Percentiles rank a stretch among this genome's conserved stretches.
Evolutionary conservation across 2,329 filamentous ascomycete genomes (phyloP).

Genomic region (Ilyonectria mors-panacis): DNA sequence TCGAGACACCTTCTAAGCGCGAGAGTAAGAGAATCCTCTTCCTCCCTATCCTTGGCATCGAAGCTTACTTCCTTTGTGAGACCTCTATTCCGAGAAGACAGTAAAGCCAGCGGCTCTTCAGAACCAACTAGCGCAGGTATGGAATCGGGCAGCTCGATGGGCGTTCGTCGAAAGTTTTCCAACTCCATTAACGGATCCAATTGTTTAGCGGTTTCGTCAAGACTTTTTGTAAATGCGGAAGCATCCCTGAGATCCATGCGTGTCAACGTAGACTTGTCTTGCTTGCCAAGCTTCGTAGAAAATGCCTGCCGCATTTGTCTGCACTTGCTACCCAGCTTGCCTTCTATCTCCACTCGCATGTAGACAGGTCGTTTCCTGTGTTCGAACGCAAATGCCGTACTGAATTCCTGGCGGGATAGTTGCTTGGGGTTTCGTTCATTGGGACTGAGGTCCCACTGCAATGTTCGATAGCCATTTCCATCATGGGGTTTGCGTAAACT

Average conservation of each 20-base stretch:
- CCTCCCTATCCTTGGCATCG: not conserved
- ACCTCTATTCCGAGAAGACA: no score
- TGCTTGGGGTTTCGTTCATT: slow-evolving; percentile 21
- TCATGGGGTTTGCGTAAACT: slow-evolving; percentile 16
- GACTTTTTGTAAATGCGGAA: not conserved
- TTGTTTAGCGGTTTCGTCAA: not conserved
- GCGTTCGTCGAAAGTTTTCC: slow-evolving; percentile 15
- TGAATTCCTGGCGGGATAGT: slow-evolving; percentile 18
- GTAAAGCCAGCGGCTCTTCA: not conserved
- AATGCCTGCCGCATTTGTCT: not conserved
- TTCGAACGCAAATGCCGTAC: slow-evolving; percentile 31
- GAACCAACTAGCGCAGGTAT: slow-evolving; percentile 15
- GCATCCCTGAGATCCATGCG: not conserved
- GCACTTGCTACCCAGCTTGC: not conserved
- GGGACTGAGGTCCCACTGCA: slow-evolving; percentile 27
- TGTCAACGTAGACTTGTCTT: not conserved
- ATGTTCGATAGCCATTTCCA: slow-evolving; percentile 14
- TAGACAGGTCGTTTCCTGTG: not conserved
- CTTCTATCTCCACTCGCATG: not conserved
- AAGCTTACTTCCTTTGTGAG: no score
- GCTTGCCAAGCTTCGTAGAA: not conserved
- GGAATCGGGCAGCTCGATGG: slow-evolving; percentile 22
- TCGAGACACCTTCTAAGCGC: not conserved
- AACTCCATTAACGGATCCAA: slow-evolving; percentile 18
- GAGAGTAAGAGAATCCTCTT: not conserved